Evolutionary conservation across 2,329 filamentous ascomycete species (phyloP).

Genomic region (Clonostachys byssicola): DNA sequence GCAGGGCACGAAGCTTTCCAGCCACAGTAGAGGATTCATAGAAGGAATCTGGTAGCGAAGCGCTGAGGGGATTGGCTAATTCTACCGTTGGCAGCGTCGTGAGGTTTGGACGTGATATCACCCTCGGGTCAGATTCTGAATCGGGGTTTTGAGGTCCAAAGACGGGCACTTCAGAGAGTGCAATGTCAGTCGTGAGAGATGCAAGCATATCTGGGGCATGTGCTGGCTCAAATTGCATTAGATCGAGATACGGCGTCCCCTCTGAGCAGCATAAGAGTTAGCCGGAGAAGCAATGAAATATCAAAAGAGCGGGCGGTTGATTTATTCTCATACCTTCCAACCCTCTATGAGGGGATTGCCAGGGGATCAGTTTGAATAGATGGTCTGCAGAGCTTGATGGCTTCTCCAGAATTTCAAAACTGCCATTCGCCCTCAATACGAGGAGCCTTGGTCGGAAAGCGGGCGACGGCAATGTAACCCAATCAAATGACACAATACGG

Average conservation of each 20-base stretch:
- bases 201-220: slow-evolving; percentile 50
- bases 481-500: slow-evolving; percentile 64
- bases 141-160: slow-evolving; percentile 49
- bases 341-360: slow-evolving; percentile 55
- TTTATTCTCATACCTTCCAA: slow-evolving; percentile 38
- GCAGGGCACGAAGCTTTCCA: slow-evolving; percentile 43
- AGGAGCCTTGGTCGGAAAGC: slow-evolving; percentile 53
- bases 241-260: slow-evolving; percentile 43
- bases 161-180: slow-evolving; percentile 47
- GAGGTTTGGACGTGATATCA: background rate
- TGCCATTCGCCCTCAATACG: slow-evolving; percentile 55
- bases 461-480: slow-evolving; percentile 55
- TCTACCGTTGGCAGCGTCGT: slow-evolving; percentile 21
- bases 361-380: slow-evolving; percentile 56
- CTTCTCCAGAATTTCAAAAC: slow-evolving; percentile 58
- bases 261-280: slow-evolving; percentile 24
- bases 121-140: slow-evolving; percentile 33
- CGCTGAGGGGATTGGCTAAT: slow-evolving; percentile 26
- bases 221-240: slow-evolving; percentile 55
- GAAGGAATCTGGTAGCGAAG: slow-evolving; percentile 34
- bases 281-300: background rate
- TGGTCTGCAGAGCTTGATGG: slow-evolving; percentile 55
- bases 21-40: slow-evolving; percentile 34
- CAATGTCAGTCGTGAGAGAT: slow-evolving; percentile 48
- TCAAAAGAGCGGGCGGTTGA: background rate